These are phyloP conservation scores for Phylloporus arenicola DNA, from an alignment of 768 basidiomycete species.

Conservation along the genomic window DNA sequence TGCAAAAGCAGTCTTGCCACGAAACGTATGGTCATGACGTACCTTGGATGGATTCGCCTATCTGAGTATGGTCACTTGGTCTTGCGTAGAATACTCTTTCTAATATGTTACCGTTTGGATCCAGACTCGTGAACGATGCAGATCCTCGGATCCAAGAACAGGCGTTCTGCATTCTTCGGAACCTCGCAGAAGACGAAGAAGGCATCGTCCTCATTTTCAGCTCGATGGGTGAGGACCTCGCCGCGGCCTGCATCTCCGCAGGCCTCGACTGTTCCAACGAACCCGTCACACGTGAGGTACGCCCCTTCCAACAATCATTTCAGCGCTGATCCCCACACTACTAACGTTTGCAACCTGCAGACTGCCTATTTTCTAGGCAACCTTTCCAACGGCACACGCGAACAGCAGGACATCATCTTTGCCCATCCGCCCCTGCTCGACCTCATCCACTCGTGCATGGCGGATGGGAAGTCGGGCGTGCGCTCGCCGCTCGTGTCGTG, in stretches of 20 bases:
- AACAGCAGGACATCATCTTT: constrained; percentile 51
- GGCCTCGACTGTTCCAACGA: constrained; percentile 50
- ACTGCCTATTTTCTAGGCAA: constrained; percentile 64
- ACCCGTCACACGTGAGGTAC: constrained; percentile 50
- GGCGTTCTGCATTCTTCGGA: constrained; percentile 58
- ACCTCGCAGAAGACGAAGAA: constrained; percentile 59
- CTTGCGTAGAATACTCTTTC: neutral
- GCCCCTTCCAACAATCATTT: neutral
- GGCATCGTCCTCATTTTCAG: constrained; percentile 59
- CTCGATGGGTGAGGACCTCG: constrained; percentile 42
- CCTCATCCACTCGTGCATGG: constrained; percentile 53
- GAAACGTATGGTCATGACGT: constrained; percentile 63
- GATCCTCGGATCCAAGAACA: constrained; percentile 64
- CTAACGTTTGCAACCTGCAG: constrained; percentile 21
- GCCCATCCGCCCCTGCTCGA: constrained; percentile 45
- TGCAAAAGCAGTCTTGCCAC: constrained; percentile 54
- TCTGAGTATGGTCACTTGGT: constrained; percentile 40
- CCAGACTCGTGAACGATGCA: constrained; percentile 50
- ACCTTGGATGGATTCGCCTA: constrained; percentile 61
- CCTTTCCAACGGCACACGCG: constrained; percentile 53
- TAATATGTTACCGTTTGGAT: neutral
- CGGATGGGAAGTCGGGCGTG: constrained; percentile 51
- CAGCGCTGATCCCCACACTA: neutral
- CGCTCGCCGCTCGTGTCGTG: constrained; percentile 58
- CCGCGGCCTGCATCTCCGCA: constrained; percentile 43